Conservation (phyloP, 2,329 filamentous ascomycete species). For the Ascosphaera acerosa region DNA sequence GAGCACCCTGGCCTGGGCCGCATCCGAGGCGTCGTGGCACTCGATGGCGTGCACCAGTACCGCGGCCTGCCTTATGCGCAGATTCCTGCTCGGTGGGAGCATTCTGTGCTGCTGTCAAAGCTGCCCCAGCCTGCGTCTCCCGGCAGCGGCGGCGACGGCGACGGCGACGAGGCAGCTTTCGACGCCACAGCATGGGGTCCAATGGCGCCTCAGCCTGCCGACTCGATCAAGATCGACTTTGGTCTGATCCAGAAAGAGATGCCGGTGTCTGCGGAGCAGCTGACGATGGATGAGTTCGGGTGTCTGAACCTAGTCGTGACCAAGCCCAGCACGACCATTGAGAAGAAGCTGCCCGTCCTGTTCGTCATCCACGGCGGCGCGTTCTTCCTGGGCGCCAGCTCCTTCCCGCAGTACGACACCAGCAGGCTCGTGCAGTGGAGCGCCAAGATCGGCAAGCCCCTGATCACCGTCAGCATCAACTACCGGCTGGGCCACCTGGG, state of each 20-base stretch:
- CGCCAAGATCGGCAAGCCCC: constrained; percentile 18
- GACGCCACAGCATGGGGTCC: constrained; percentile 16
- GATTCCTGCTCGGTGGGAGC: not conserved
- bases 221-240: constrained; percentile 22
- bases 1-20: not conserved
- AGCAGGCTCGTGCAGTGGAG: constrained; percentile 22
- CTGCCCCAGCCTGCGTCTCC: too few species aligned
- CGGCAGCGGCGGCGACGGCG: not conserved
- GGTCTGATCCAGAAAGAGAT: constrained; percentile 24
- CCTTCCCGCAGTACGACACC: constrained; percentile 28
- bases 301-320: constrained; percentile 29
- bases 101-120: not conserved
- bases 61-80: not conserved
- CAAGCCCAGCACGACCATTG: constrained; percentile 5
- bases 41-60: not conserved
- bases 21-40: not conserved
- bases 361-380: constrained; percentile 30
- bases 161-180: not conserved
- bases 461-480: constrained; percentile 23
- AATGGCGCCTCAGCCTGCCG: constrained; percentile 16
- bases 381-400: constrained; percentile 24
- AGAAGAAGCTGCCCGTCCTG: constrained; percentile 23
- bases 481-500: constrained; percentile 24
- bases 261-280: constrained; percentile 14
- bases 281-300: constrained; percentile 21